A percentile compares a stretch with the other conserved stretches of the same genome.
Evolutionary conservation across 768 basidiomycete species (phyloP).

Genomic region (Lactarius hengduanensis): DNA sequence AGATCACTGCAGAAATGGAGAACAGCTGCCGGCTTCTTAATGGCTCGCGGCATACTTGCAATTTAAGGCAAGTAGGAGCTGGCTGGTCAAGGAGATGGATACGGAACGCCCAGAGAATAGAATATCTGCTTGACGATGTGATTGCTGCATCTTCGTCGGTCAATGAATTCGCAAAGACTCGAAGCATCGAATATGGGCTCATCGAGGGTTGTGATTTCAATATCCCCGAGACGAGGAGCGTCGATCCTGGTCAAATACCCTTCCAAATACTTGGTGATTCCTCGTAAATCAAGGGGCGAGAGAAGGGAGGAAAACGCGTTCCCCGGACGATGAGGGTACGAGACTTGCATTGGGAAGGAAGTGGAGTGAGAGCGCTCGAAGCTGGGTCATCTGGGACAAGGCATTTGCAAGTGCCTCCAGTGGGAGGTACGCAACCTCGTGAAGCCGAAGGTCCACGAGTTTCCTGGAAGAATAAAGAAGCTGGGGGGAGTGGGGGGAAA

Average conservation of each 20-base stretch:
- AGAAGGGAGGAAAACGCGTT: not conserved
- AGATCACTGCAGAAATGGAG: too few relatives aligned
- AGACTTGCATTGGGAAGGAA: not conserved
- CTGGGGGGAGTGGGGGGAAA: not conserved
- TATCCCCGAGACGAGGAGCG: not conserved
- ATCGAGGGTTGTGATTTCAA: not conserved
- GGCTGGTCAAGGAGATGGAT: not conserved
- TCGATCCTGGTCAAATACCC: not conserved
- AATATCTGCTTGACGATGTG: not conserved
- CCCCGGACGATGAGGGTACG: not conserved
- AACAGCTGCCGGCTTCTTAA: too few relatives aligned
- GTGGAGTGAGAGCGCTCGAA: not conserved
- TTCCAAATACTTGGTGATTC: not conserved
- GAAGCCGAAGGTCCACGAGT: not conserved
- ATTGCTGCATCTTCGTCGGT: not conserved
- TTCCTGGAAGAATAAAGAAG: not conserved
- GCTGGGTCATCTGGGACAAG: not conserved
- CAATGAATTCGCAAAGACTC: not conserved
- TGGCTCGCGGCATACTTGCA: too few relatives aligned
- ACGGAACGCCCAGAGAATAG: not conserved
- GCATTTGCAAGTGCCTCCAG: not conserved
- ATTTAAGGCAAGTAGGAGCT: not conserved
- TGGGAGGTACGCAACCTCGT: not conserved
- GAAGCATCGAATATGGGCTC: not conserved
- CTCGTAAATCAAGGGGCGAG: not conserved